Conservation (phyloP, 768 basidiomycete species). For the Royoungia palumana region DNA sequence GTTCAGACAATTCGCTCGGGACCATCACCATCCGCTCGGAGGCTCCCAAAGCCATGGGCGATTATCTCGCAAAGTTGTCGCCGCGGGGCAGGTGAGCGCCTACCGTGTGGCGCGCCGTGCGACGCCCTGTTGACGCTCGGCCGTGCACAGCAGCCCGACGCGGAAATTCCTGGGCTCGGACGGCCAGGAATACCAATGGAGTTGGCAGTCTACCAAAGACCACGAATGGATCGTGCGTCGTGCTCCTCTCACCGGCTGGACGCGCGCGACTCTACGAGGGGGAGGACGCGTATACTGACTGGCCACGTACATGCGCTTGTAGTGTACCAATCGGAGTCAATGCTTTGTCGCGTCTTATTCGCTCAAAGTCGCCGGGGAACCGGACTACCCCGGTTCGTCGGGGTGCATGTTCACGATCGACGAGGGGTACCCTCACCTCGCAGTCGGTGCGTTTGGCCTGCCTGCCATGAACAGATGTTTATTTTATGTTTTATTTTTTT, state of each 20-base stretch:
- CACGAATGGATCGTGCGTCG: conserved; percentile 65
- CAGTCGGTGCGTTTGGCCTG: conserved; percentile 40
- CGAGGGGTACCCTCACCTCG: conserved; percentile 54
- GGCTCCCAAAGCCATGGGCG: conserved; percentile 43
- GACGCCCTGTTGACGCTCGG: conserved; percentile 3
- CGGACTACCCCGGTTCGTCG: conserved; percentile 50
- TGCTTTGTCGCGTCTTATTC: conserved; percentile 59
- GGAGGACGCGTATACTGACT: neutral
- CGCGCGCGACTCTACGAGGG: too few species aligned
- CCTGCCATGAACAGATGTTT: conserved; percentile 4
- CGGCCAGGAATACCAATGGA: conserved; percentile 61
- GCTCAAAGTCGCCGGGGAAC: conserved; percentile 53
- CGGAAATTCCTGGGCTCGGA: conserved; percentile 60
- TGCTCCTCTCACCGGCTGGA: too few species aligned
- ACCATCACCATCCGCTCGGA: conserved; percentile 44
- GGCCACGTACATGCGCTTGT: neutral
- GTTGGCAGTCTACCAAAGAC: conserved; percentile 41
- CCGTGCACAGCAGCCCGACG: conserved; percentile 36
- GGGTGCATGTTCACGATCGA: conserved; percentile 64
- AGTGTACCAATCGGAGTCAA: conserved; percentile 56
- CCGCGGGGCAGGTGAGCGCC: conserved; percentile 41
- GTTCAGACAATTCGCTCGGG: conserved; percentile 47
- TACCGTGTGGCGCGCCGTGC: neutral
- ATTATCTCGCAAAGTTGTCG: conserved; percentile 47
- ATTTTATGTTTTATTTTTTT: too few species aligned